phyloP scores from a whole-genome alignment of 208 protist genomes.

The Crithidia expoeki region DNA sequence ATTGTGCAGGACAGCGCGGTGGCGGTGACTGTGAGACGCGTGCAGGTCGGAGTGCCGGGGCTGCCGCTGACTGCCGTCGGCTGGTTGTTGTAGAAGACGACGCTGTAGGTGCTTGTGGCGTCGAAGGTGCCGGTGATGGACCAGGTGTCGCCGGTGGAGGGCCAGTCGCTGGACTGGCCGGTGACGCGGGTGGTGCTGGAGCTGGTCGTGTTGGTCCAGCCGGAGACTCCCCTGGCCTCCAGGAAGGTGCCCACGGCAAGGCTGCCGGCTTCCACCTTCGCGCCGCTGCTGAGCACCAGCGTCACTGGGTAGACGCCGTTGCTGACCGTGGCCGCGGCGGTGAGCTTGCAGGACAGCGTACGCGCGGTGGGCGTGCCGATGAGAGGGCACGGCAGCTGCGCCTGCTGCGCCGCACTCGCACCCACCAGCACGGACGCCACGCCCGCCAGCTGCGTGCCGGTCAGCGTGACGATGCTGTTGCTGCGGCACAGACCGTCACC shows the following conservation, averaged over 20 bases:
- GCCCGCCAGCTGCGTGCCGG: constrained; percentile 8
- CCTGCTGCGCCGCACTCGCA: neutral
- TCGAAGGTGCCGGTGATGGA: constrained; percentile 39
- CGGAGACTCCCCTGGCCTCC: neutral
- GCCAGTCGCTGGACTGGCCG: constrained; percentile 28
- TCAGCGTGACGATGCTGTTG: constrained; percentile 20
- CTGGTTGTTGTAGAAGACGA: constrained; percentile 43
- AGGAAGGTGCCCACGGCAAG: constrained; percentile 9
- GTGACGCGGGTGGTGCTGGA: constrained; percentile 19
- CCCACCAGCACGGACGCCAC: constrained; percentile 20
- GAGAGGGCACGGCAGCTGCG: constrained; percentile 5
- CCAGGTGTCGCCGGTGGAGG: constrained; percentile 36
- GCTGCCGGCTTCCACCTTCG: constrained; percentile 21
- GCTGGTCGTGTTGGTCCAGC: constrained; percentile 10
- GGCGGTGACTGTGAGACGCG: constrained; percentile 7
- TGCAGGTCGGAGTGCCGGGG: constrained; percentile 19
- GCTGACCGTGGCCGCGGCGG: neutral
- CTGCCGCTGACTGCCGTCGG: neutral
- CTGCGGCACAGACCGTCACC: constrained; percentile 12
- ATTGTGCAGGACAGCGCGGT: constrained; percentile 38
- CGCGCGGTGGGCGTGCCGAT: neutral
- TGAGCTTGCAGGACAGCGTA: constrained; percentile 25
- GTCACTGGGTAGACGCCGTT: constrained; percentile 28
- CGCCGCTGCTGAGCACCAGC: constrained; percentile 10
- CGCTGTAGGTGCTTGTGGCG: constrained; percentile 21